Evolutionary conservation across 1,139 yeast genomes (phyloP).

Genomic region (Candida tunisiensis): DNA sequence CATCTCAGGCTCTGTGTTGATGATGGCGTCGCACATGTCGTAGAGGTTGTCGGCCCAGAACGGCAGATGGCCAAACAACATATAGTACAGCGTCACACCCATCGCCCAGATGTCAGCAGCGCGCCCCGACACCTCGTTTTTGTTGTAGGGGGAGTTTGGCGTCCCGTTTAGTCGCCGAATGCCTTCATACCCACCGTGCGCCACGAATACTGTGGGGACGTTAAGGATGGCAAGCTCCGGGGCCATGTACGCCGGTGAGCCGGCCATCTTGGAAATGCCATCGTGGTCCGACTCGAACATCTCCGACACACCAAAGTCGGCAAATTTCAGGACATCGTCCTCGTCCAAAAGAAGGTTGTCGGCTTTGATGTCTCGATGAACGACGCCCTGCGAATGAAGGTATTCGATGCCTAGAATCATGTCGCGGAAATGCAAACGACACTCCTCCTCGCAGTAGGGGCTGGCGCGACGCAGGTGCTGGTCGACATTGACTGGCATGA

Average conservation of each 20-base stretch:
- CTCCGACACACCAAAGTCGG: constrained; percentile 88
- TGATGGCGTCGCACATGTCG: constrained; percentile 27
- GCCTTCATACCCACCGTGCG: constrained; percentile 15
- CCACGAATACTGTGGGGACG: constrained; percentile 4
- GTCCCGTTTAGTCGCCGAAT: constrained; percentile 22
- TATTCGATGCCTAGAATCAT: constrained; percentile 82
- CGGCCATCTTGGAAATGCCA: constrained; percentile 41
- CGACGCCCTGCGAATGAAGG: constrained; percentile 81
- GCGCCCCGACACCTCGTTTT: constrained; percentile 31
- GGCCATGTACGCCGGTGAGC: constrained; percentile 73
- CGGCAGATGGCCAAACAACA: constrained; percentile 23
- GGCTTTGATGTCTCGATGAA: constrained; percentile 91
- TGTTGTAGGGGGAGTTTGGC: constrained; percentile 2
- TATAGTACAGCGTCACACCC: constrained; percentile 41
- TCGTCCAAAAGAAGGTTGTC: constrained; percentile 68
- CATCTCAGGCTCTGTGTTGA: constrained; percentile 9
- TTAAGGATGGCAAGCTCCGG: constrained; percentile 56
- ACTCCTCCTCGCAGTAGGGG: constrained; percentile 21
- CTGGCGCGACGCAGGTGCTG: constrained; percentile 23
- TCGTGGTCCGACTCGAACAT: constrained; percentile 39
- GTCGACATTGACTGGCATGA: constrained; percentile 14
- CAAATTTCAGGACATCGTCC: constrained; percentile 69
- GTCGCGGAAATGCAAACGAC: constrained; percentile 45
- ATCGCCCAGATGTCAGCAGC: constrained; percentile 70
- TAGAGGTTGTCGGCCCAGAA: constrained; percentile 24